A percentile compares a stretch with the other conserved stretches of the same genome.
Evolutionary conservation across 345 rosid species (phyloP).

Genomic region (Anacardium occidentale): DNA sequence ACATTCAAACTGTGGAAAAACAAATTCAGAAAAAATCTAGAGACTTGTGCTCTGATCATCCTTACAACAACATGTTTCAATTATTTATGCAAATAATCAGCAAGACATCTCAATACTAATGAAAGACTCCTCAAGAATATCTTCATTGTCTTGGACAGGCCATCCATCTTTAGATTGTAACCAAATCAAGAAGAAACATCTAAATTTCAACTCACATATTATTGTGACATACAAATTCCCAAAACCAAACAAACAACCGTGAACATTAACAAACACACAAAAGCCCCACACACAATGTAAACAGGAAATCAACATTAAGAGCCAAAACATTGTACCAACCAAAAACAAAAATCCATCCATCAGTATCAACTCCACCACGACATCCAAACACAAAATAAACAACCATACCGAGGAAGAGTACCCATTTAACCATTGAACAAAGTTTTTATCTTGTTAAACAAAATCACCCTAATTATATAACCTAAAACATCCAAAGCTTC

Average conservation of each 20-base stretch:
- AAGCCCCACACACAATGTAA: neutral
- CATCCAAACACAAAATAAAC: constrained; percentile 8
- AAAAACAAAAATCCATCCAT: neutral
- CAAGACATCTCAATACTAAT: neutral
- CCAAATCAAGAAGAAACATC: neutral
- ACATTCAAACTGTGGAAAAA: neutral
- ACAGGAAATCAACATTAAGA: constrained; percentile 3
- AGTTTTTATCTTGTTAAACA: neutral
- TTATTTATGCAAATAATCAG: neutral
- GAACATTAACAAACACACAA: neutral
- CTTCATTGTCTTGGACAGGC: neutral
- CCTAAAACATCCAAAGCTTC: constrained; percentile 7
- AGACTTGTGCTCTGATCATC: neutral
- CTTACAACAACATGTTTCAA: neutral
- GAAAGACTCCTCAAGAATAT: neutral
- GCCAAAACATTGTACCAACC: neutral
- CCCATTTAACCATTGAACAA: neutral
- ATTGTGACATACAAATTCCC: too few species aligned
- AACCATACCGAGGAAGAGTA: neutral
- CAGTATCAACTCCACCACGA: constrained; percentile 5
- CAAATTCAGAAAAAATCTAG: neutral
- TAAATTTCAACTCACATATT: too few species aligned
- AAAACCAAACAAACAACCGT: neutral
- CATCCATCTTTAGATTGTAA: neutral
- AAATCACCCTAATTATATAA: constrained; percentile 11